Percentiles rank a stretch among this genome's conserved stretches.
Conservation (phyloP, 169 alveolate species). For the Plasmodium inui region DNA sequence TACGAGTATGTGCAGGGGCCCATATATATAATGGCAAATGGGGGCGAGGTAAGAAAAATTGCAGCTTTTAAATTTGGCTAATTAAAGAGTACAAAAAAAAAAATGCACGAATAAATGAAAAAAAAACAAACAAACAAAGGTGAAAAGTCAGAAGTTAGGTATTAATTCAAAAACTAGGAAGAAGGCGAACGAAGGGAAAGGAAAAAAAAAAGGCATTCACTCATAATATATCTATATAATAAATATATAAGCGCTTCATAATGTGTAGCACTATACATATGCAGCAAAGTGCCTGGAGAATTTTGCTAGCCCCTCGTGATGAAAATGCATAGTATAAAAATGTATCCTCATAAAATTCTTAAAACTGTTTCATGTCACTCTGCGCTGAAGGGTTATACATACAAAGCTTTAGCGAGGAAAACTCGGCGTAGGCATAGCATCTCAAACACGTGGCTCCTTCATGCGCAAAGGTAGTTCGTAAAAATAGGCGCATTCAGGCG, state of each 20-base stretch:
- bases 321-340: background rate
- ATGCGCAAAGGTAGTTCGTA: background rate
- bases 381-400: background rate
- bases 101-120: conserved; percentile 13
- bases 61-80: conserved; percentile 16
- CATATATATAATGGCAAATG: background rate
- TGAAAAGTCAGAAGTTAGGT: background rate
- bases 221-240: background rate
- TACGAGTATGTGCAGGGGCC: background rate
- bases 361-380: background rate
- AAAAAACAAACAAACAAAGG: background rate
- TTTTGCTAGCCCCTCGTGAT: background rate
- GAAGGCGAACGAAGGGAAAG: background rate
- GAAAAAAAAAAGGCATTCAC: background rate
- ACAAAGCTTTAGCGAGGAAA: background rate
- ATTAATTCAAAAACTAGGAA: conserved; percentile 9
- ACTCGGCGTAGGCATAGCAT: background rate
- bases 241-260: background rate
- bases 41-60: background rate
- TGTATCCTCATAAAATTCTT: background rate
- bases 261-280: background rate
- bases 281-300: background rate
- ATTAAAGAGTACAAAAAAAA: conserved; percentile 29
- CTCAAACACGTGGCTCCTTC: background rate
- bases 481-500: background rate